A percentile compares a stretch with the other conserved stretches of the same genome.
Evolutionary conservation across 202 grass and related monocot genomes (phyloP).

Genomic region (Digitaria exilis): DNA sequence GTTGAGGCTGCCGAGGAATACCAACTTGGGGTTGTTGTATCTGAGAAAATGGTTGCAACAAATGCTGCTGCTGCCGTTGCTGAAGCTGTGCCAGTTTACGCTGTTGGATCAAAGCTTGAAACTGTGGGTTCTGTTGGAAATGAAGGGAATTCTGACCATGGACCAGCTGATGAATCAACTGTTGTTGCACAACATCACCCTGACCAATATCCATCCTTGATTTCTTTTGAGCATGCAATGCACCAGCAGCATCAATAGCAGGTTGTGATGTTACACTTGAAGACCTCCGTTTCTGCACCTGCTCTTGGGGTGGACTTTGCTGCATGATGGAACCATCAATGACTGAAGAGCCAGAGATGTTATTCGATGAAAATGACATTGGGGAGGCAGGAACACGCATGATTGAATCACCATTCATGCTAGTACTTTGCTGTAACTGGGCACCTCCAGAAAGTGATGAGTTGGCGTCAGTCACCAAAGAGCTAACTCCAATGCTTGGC

Average conservation of each 20-base stretch:
- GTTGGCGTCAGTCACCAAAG: constrained; percentile 81
- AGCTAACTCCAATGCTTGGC: constrained; percentile 77
- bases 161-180: constrained; percentile 76
- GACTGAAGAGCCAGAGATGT: constrained; percentile 85
- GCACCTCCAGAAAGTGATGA: constrained; percentile 75
- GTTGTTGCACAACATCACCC: constrained; percentile 68
- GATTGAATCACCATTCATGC: constrained; percentile 80
- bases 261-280: constrained; percentile 93
- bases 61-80: constrained; percentile 67
- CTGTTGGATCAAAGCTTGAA: constrained; percentile 81
- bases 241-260: constrained; percentile 36
- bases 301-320: constrained; percentile 72
- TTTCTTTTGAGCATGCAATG: constrained; percentile 80
- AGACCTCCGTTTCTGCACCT: constrained; percentile 69
- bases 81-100: constrained; percentile 65
- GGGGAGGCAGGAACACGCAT: constrained; percentile 85
- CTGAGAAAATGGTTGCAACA: constrained; percentile 54
- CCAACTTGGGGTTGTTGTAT: constrained; percentile 52
- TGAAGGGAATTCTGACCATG: constrained; percentile 50
- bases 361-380: constrained; percentile 97
- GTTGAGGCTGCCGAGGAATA: constrained; percentile 57
- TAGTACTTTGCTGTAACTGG: constrained; percentile 75
- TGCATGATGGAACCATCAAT: constrained; percentile 93
- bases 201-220: constrained; percentile 66
- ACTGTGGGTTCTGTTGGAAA: constrained; percentile 62